Evolutionary conservation across 2,329 filamentous ascomycete species (phyloP), one percentile per base, ranked within the genome.

Genomic region (Claviceps sp.): DNA sequence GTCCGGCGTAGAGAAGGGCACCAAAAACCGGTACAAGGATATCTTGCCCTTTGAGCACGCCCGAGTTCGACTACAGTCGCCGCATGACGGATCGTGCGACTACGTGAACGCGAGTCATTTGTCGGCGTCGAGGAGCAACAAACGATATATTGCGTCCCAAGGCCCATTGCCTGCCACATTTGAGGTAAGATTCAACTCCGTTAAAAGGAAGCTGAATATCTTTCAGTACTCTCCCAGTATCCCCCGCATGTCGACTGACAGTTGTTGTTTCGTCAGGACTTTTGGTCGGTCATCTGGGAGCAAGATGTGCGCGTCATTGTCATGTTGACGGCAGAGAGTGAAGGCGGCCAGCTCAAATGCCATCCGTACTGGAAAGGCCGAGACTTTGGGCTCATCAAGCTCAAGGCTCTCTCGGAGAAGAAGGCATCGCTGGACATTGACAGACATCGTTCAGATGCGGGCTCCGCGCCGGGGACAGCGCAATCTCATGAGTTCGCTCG

Each of bases 211-310:
- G 30, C 30, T 34, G 30, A 34, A 34, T 11, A 34, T 34, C 10
- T 4, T 11, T 11, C 4, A 11, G 30, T 34, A 34, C 30, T 34
- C 10, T 11, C 30, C 10, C 30, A 34, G n/a, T 6, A 41, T 41
- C n/a, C 7, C 16, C 7, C 19, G 16, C 44, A 19, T 39, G 34
- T 24, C 24, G 5, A 48, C 17, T 13, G 8, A 26, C 7, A 10
- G 5, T 26, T 48, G 22, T 17, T 26, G 34, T 26, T 34, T 22
- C 16, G 10, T 3, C 37, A 93, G 87, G 93, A 98, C 66, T 98
- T 98, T 64, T 98, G 93, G 93, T 91, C 89, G 55, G 85, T 96
- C 11, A 77, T 97, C 34, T 98, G 93, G 93, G 90, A 97, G 64
- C 87, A 97, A 67, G 90, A 97, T 63, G 84, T 95, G 3, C 85